Conservation (phyloP, 331 rosid species). For the Erythrophleum ivorense region DNA sequence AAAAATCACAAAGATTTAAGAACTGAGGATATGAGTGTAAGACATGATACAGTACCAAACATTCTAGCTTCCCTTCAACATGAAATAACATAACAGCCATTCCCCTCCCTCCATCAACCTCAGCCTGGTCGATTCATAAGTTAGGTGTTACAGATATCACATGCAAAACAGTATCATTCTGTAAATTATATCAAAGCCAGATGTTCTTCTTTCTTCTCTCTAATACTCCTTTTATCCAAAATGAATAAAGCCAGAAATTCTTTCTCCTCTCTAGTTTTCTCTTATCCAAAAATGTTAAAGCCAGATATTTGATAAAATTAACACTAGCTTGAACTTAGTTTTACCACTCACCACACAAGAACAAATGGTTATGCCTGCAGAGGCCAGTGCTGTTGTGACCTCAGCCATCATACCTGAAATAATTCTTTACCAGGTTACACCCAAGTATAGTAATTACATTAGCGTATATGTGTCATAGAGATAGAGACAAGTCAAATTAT, state of each 20-base stretch:
- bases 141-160: slow-evolving; percentile 35
- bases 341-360: slow-evolving; percentile 93
- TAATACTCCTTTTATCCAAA: not conserved
- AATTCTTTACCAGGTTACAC: slow-evolving; percentile 35
- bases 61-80: slow-evolving; percentile 69
- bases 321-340: slow-evolving; percentile 32
- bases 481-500: slow-evolving; percentile 3
- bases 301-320: slow-evolving; percentile 13
- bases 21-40: not conserved
- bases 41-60: slow-evolving; percentile 60
- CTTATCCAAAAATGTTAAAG: too few species aligned
- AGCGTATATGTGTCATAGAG: not conserved
- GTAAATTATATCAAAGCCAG: slow-evolving; percentile 25
- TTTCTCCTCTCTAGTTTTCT: too few species aligned
- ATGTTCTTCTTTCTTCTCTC: not conserved
- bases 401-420: slow-evolving; percentile 95
- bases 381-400: slow-evolving; percentile 82
- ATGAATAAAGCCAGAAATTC: not conserved
- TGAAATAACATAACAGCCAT: slow-evolving; percentile 87
- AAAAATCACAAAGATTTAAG: slow-evolving; percentile 1
- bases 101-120: slow-evolving; percentile 93
- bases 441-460: slow-evolving; percentile 10
- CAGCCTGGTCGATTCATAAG: slow-evolving; percentile 68
- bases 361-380: slow-evolving; percentile 79
- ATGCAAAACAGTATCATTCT: slow-evolving; percentile 21